Evolutionary conservation across 2,329 filamentous ascomycete genomes (phyloP), one percentile per base, ranked within the genome.

Genomic region (Microsporum ferrugineum): DNA sequence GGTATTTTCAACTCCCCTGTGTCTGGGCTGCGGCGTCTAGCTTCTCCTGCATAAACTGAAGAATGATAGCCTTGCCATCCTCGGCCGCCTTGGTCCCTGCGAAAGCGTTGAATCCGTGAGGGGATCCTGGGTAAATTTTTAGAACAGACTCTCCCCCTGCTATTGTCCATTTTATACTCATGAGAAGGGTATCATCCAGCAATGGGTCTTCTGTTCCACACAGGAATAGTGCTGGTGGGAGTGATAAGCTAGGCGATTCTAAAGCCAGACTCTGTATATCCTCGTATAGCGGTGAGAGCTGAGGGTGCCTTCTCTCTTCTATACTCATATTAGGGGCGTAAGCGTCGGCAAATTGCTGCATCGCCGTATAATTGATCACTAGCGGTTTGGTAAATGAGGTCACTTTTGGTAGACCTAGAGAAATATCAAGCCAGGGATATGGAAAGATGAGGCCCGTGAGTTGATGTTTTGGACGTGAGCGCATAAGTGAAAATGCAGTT

Each of bases 131-230:
- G 66, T 77, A 82, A 14, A 83, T 71, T 70, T 79, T 84, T 2
- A 82, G 70, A 2, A 82, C 70, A 0, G 75, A 73, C 68, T 81
- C 78, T 3, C 75, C 76, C 1, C 80, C 80, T 64, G 71, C 74
- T 69, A 79, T 78, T 66, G 70, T 67, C 82, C 81, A 84, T 70
- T 82, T 82, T 1, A 74, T 70, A 2, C 74, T 73, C 81, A 84
- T 83, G 55, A 80, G 68, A 27, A 81, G 68, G 14, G 74, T 80
- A 64, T 81, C 79, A 65, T 81, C 79, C 0, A 84, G 66, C 62
- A 84, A 64, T 4, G 75, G 75, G 68, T 84, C 82, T 62, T 79
- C 75, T 3, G 80, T 83, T 0, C 82, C 81, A 62, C 77, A 80
- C 0, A 77, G 74, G 64, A 84, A 84, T 23, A 84, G 66, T 2